phyloP scores from a whole-genome alignment of 2,329 filamentous ascomycete genomes.

The Cordyceps tenuipes region DNA sequence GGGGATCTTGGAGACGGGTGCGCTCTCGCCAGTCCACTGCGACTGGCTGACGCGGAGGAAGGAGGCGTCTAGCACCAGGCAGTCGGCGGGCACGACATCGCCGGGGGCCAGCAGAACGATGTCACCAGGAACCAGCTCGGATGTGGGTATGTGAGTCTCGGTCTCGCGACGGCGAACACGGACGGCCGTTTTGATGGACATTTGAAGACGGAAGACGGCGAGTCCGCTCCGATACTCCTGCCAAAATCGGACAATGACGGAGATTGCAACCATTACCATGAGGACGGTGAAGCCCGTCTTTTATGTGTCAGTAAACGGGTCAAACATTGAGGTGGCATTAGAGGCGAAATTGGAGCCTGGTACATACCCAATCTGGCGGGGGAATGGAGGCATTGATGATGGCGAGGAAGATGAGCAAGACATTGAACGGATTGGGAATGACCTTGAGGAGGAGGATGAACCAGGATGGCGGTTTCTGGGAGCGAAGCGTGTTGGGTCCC shows the following conservation, averaged over 20 bases:
- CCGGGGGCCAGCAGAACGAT: conserved; percentile 18
- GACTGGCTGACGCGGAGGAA: conserved; percentile 23
- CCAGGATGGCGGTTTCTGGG: conserved; percentile 20
- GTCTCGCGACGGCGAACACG: conserved; percentile 15
- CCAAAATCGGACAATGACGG: conserved; percentile 21
- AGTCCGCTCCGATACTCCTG: conserved; percentile 21
- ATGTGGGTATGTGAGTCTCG: conserved; percentile 12
- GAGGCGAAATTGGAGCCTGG: too few relatives aligned
- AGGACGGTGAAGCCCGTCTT: conserved; percentile 17
- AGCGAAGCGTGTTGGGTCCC: conserved; percentile 19
- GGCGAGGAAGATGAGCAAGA: conserved; percentile 19
- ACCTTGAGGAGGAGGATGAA: conserved; percentile 19
- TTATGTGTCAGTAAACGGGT: neutral
- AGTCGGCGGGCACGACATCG: conserved; percentile 21
- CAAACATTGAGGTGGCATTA: too few relatives aligned
- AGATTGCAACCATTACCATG: conserved; percentile 20
- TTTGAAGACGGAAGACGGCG: conserved; percentile 19
- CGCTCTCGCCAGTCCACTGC: conserved; percentile 24
- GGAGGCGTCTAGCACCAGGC: conserved; percentile 20
- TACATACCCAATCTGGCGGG: conserved; percentile 12
- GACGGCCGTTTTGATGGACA: conserved; percentile 18
- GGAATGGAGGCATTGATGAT: conserved; percentile 20
- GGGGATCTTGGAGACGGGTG: conserved; percentile 18
- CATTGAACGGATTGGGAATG: conserved; percentile 21
- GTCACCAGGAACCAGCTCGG: conserved; percentile 20